These are phyloP conservation scores for Xylaria intraflava DNA, from an alignment of 495 filamentous ascomycete species.

Conservation along the genomic window DNA sequence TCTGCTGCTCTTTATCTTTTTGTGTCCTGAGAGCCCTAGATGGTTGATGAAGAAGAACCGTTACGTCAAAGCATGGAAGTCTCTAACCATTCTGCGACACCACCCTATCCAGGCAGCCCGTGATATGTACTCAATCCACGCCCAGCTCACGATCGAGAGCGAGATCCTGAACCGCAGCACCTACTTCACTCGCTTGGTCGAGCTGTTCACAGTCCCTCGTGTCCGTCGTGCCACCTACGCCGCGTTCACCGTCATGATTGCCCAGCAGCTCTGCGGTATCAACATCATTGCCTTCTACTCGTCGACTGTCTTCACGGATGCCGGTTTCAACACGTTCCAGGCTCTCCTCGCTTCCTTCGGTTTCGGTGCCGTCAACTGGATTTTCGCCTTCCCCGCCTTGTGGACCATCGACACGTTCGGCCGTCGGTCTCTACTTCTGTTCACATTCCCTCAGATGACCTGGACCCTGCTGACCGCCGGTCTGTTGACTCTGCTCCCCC, in stretches of 20 bases:
- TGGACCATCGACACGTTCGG: constrained; percentile 84
- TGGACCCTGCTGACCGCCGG: constrained; percentile 71
- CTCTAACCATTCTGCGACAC: constrained; percentile 55
- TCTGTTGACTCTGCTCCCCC: constrained; percentile 61
- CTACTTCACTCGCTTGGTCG: constrained; percentile 47
- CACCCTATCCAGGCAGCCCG: constrained; percentile 64
- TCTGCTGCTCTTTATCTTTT: constrained; percentile 56
- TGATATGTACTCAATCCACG: constrained; percentile 70
- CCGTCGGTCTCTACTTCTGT: constrained; percentile 65
- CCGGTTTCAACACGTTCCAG: constrained; percentile 49
- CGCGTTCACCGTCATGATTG: constrained; percentile 64
- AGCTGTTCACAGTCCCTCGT: constrained; percentile 57
- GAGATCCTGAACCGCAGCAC: constrained; percentile 29
- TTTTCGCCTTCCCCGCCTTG: constrained; percentile 78
- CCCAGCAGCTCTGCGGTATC: constrained; percentile 82
- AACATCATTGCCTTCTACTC: constrained; percentile 87
- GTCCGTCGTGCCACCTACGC: constrained; percentile 54
- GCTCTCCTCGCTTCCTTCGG: constrained; percentile 71
- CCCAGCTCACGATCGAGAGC: constrained; percentile 42
- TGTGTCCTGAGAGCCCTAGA: constrained; percentile 68
- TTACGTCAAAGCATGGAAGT: constrained; percentile 56
- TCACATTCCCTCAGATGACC: constrained; percentile 82
- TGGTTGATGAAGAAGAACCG: constrained; percentile 57
- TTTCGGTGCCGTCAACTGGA: constrained; percentile 74
- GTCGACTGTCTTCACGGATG: constrained; percentile 61